phyloP scores from a whole-genome alignment of 73 alveolate genomes.

The Stentor roeselii region DNA sequence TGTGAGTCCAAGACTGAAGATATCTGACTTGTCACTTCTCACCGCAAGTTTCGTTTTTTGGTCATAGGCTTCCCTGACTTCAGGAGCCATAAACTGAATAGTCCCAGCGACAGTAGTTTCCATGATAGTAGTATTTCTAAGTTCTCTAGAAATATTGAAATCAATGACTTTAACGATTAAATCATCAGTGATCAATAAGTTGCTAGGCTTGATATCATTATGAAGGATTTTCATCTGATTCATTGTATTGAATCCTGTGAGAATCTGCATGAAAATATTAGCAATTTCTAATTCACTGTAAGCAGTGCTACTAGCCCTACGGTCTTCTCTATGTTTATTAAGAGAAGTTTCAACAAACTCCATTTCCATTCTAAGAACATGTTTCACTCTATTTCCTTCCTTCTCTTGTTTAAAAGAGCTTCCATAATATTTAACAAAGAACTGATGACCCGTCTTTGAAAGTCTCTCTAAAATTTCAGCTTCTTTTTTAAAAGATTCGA shows the following conservation, averaged over 20 bases:
- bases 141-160: background rate
- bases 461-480: background rate
- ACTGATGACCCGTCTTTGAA: background rate
- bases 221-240: background rate
- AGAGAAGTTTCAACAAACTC: background rate
- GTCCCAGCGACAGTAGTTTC: conserved; percentile 4
- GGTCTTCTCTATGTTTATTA: background rate
- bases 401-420: too few species aligned
- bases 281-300: background rate
- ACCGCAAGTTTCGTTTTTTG: too few species aligned
- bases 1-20: too few species aligned
- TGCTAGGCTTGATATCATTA: conserved; percentile 1
- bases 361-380: background rate
- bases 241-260: background rate
- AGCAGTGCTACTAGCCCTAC: background rate
- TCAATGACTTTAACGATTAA: background rate
- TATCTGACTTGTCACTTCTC: too few species aligned
- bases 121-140: background rate
- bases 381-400: background rate
- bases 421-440: too few species aligned
- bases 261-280: background rate
- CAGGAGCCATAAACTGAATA: conserved; percentile 27
- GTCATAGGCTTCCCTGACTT: too few species aligned
- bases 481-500: background rate
- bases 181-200: background rate